Evolutionary conservation across 352 stramenopile genomes (phyloP).

Genomic region (Globisporangium solare): DNA sequence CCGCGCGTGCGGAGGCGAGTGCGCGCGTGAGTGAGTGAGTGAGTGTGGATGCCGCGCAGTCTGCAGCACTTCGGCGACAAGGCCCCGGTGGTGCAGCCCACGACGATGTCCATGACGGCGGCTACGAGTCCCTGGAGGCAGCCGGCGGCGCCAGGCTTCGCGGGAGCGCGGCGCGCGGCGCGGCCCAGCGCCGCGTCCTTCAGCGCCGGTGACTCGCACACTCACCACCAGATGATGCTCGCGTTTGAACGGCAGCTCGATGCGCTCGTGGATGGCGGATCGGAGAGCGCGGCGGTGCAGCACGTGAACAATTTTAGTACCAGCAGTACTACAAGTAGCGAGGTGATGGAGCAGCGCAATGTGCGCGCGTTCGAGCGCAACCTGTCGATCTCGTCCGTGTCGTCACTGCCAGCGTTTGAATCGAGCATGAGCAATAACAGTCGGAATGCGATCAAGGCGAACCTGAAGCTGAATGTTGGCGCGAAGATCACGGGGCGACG

Average conservation of each 20-base stretch:
- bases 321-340: slow-evolving; percentile 8
- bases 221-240: slow-evolving; percentile 11
- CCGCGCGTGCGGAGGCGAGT: no score
- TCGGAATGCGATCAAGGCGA: not conserved
- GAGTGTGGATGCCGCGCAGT: slow-evolving; percentile 10
- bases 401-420: not conserved
- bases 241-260: slow-evolving; percentile 15
- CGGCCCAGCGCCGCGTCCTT: slow-evolving; percentile 20
- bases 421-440: not conserved
- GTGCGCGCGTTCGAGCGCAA: slow-evolving; percentile 9
- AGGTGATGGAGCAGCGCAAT: slow-evolving; percentile 2
- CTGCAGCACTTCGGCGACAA: slow-evolving; percentile 9
- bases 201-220: slow-evolving; percentile 16
- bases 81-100: not conserved
- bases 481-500: slow-evolving; percentile 56
- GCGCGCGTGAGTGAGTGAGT: no score
- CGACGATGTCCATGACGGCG: slow-evolving; percentile 8
- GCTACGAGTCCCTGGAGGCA: slow-evolving; percentile 12
- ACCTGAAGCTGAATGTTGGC: not conserved
- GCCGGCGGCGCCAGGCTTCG: no score
- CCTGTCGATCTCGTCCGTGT: slow-evolving; percentile 10
- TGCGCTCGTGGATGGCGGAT: slow-evolving; percentile 8
- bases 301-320: not conserved
- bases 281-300: slow-evolving; percentile 1
- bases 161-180: not conserved